A percentile compares a stretch with the other conserved stretches of the same genome.
These are phyloP conservation scores for Termitomyces sp. DNA, from an alignment of 768 basidiomycete genomes.

Conservation along the genomic window DNA sequence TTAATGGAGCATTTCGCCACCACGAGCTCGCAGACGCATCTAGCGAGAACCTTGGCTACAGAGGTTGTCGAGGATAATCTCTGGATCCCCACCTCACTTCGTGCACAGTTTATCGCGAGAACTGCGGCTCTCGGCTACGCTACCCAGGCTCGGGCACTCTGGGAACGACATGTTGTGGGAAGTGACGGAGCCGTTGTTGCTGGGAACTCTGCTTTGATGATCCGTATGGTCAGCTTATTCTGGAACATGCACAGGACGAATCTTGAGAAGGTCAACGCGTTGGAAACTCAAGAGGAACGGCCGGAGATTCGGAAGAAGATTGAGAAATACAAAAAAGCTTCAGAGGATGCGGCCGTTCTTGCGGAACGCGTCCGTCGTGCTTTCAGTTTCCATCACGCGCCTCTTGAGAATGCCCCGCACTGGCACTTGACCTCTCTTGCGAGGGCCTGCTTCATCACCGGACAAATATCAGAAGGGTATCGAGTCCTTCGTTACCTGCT, in stretches of 20 bases:
- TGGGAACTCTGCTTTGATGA: conserved; percentile 39
- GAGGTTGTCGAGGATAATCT: conserved; percentile 43
- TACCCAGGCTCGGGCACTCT: conserved; percentile 46
- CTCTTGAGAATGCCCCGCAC: conserved; percentile 46
- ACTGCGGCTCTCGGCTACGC: conserved; percentile 46
- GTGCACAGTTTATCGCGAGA: conserved; percentile 47
- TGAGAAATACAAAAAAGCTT: conserved; percentile 8
- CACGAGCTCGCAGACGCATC: conserved; percentile 36
- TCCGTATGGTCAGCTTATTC: conserved; percentile 52
- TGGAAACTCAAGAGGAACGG: background rate
- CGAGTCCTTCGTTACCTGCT: conserved; percentile 42
- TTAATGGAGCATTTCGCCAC: conserved; percentile 44
- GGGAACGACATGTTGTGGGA: conserved; percentile 51
- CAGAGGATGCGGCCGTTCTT: conserved; percentile 33
- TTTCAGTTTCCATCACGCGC: conserved; percentile 41
- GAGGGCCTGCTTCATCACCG: conserved; percentile 58
- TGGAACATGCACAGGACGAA: conserved; percentile 22
- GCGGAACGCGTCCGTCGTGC: conserved; percentile 39
- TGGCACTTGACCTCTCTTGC: conserved; percentile 56
- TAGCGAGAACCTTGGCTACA: conserved; percentile 45
- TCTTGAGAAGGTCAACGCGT: conserved; percentile 1
- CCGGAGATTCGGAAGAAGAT: background rate
- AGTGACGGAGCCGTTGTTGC: conserved; percentile 36
- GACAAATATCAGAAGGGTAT: conserved; percentile 44
- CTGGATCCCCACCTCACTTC: conserved; percentile 38